These are phyloP conservation scores for Aristolochia fimbriata DNA, from an alignment of 164 flowering plant genomes.

Conservation along the genomic window DNA sequence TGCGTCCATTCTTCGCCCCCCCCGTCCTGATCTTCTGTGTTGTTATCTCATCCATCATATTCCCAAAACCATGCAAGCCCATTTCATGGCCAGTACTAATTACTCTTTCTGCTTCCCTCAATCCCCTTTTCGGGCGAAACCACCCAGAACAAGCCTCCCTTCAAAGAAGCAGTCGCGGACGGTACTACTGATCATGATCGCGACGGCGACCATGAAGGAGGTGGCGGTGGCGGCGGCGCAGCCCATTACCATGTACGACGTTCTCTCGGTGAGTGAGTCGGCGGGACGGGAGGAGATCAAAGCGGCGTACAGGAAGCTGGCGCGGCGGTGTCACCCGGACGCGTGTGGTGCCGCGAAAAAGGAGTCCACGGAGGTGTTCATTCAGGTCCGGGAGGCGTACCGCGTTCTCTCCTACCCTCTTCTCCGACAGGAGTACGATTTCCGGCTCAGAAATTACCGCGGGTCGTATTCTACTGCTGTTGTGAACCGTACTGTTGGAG, in stretches of 20 bases:
- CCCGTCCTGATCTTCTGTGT: too few relatives aligned
- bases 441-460: neutral
- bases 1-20: too few relatives aligned
- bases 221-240: neutral
- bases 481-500: neutral
- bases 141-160: neutral
- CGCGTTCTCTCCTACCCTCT: constrained; percentile 7
- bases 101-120: too few relatives aligned
- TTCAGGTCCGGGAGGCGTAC: constrained; percentile 9
- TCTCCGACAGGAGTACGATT: constrained; percentile 9
- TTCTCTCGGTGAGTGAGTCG: constrained; percentile 5
- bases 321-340: constrained; percentile 10
- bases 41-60: too few relatives aligned
- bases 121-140: too few relatives aligned
- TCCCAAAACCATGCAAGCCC: too few relatives aligned
- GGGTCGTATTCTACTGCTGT: neutral
- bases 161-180: neutral
- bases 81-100: too few relatives aligned
- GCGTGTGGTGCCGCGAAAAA: constrained; percentile 3
- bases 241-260: constrained; percentile 6
- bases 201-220: too few relatives aligned
- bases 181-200: too few relatives aligned
- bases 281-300: constrained; percentile 12
- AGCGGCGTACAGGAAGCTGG: constrained; percentile 9
- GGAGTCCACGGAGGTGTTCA: constrained; percentile 2